Evolutionary conservation across 2,329 filamentous ascomycete species (phyloP), one percentile per base, ranked within the genome.

Genomic region (Lachnellula subtilissima): DNA sequence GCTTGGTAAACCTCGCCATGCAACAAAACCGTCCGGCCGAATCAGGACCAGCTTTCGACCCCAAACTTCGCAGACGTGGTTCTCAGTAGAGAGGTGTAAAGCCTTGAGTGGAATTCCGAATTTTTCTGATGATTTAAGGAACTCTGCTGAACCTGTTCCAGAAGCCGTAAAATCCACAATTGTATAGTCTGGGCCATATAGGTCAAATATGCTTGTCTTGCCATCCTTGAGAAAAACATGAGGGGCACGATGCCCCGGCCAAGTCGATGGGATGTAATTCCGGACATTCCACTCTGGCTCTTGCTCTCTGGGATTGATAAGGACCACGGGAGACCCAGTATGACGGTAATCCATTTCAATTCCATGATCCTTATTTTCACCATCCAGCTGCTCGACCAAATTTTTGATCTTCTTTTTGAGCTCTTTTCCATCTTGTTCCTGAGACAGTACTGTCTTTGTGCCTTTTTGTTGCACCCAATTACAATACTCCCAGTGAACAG

Each of bases 131-230:
- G 50, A 28, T 12, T 25, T 22, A n/a, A 46, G 15, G 8, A n/a
- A 23, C 2, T 19, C 48, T 23, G 48, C 15, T 8, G 28, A 14
- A 19, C 15, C 22, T 49, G 15, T 5, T 17, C 28, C n/a, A 9
- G 35, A 50, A 19, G 32, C 4, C n/a, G 25, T 14, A 23, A 54
- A 54, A 25, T 8, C 25, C 11, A 53, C 43, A 12, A 57, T 22
- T 15, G 50, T 50, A 28, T 25, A 53, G 7, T 50, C 46, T 5
- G n/a, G 36, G 2, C 47, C 47, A 32, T 47, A 47, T 8, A 42
- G 36, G 43, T 59, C 53, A 23, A 59, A 8, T n/a, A 51, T 54
- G 32, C 49, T 56, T 25, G 53, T 56, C 23, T 53, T 50, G 2
- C 43, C 49, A n/a, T 53, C 54, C 11, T 7, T 45, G 12, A 59